Evolutionary conservation across 2,329 filamentous ascomycete genomes (phyloP), one percentile per base, ranked within the genome.

Genomic region (Ramularia collo-cygni): DNA sequence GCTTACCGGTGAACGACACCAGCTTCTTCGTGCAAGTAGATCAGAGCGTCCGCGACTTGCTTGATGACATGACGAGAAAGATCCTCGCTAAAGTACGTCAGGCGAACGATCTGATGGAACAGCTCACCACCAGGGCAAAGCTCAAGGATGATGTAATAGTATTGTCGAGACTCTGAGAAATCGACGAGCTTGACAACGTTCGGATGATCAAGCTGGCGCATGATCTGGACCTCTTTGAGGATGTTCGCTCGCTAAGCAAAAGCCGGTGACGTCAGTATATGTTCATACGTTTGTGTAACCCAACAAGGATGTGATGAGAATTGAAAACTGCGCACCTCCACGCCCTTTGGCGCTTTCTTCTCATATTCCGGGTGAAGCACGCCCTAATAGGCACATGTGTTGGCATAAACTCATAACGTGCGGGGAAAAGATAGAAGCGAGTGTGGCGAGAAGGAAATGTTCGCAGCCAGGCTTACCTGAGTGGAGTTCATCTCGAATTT

Each of bases 401-500:
- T 50, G 53, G 51, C 37, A 28, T 48, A 39, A 24, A 38, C 43
- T 46, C 43, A 44, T 24, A 14, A 39, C 17, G 26, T 33, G 33
- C 32, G 38, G 28, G 39, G 12, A 47, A 15, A 38, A 24, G 31
- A 33, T 26, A 37, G 50, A 42, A 54, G 54, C 24, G 51, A 54
- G 38, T 8, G 35, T 34, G 16, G 41, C 28, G 42, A 28, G 33
- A 29, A 43, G 44, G 31, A 32, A 37, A 41, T 42, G 39, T 41
- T 24, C 21, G 28, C 13, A 24, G 17, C 27, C 33, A 29, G 47
- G 83, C 88, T 77, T 77, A 98, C 92, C 87, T 96, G 92, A 72
- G 83, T 88, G 52, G 82, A 89, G 69, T 95, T 96, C 86, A 98
- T 95, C 68, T 98, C 92, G 63, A 87, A 96, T 69, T 96, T 96